phyloP scores from a whole-genome alignment of 2,329 filamentous ascomycete species.

The Cercospora brassicicola region DNA sequence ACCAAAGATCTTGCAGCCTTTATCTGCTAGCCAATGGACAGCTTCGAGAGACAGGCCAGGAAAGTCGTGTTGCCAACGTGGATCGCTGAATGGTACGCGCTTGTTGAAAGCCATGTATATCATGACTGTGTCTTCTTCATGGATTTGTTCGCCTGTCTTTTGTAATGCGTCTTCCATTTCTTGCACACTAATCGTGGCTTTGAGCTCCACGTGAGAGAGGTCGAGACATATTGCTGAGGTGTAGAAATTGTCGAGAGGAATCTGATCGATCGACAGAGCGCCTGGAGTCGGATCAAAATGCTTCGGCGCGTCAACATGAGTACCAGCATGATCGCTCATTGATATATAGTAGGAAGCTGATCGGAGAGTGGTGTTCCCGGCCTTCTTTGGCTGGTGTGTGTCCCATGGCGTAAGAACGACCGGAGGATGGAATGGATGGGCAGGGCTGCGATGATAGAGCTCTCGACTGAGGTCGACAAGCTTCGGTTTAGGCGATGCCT shows the following conservation, averaged over 20 bases:
- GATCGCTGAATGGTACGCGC: conserved; percentile 29
- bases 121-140: conserved; percentile 30
- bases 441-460: conserved; percentile 32
- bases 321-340: conserved; percentile 35
- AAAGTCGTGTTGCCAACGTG: conserved; percentile 35
- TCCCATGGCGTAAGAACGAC: conserved; percentile 33
- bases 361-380: conserved; percentile 32
- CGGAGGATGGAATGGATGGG: conserved; percentile 34
- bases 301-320: conserved; percentile 35
- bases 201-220: conserved; percentile 32
- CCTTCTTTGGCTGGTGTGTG: conserved; percentile 33
- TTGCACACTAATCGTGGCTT: conserved; percentile 26
- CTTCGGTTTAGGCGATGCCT: conserved; percentile 22
- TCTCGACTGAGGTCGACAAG: conserved; percentile 32
- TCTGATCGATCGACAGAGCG: conserved; percentile 32
- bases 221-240: conserved; percentile 33
- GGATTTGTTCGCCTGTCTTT: conserved; percentile 29
- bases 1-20: conserved; percentile 34
- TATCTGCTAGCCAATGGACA: conserved; percentile 33
- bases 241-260: conserved; percentile 34
- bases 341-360: conserved; percentile 32
- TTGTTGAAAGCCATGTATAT: conserved; percentile 34
- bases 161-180: conserved; percentile 32
- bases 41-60: conserved; percentile 30
- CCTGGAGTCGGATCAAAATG: conserved; percentile 33